Evolutionary conservation across 768 basidiomycete species (phyloP), one percentile per base, ranked within the genome.

Genomic region (Neoboletus magnificus): DNA sequence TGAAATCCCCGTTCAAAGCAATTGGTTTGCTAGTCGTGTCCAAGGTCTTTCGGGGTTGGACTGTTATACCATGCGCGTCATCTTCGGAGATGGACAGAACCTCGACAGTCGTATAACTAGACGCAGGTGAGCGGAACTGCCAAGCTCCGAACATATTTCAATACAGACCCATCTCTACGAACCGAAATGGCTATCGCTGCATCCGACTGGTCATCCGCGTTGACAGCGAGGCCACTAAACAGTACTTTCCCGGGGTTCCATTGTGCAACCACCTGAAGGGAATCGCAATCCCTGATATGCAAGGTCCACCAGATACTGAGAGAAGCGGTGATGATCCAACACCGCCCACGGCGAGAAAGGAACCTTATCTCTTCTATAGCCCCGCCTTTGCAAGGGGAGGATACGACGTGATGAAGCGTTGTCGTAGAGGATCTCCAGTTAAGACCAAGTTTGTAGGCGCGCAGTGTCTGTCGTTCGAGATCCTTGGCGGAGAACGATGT

Each of bases 271-370:
- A 62, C 57, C 29, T 51, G 57, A 23, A 82, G 60, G 15, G 62
- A 53, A 40, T 61, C 50, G 27, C 51, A 63, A 52, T 82, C 76
- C 82, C 86, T 86, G 20, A 84, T 61, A 1, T 76, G 73, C 45
- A 87, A 60, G 18, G 75, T 72, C 39, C 82, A 82, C 86, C 86
- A 88, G 48, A 88, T 79, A 7, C 77, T 75, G 56, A 80, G 80
- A 4, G 82, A 83, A 10, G 83, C 74, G 8, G 81, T 81, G 52
- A 85, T 48, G 4, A 87, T 50, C 66, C 80, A 77, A 42, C 66
- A 71, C 8, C 73, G 76, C 1, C 68, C 75, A 37, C 68, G 67
- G 6, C 77, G 77, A 9, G 78, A 79, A 0, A 87, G 52, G 59
- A 88, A 82, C 15, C 74, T 78, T 16, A 87, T 73, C 12, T 82